Evolutionary conservation across 2,329 filamentous ascomycete species (phyloP), one percentile per base, ranked within the genome.

Genomic region (Botrytis elliptica): DNA sequence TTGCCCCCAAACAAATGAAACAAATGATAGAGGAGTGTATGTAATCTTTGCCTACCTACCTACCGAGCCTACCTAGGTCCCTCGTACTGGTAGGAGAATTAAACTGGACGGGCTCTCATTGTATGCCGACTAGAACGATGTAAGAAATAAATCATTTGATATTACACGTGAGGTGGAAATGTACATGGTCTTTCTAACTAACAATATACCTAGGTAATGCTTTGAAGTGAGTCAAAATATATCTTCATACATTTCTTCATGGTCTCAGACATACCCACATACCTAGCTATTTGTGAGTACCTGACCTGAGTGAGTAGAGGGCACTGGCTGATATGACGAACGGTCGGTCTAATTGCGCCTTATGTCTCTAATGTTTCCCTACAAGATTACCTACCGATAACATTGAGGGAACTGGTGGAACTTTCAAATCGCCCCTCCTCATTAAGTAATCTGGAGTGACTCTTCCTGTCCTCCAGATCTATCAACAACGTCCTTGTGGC

Each of bases 341-440:
- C 42, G 25, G 44, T 42, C 36, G 25, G 44, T 42, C 36, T 18
- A 33, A 33, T 42, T 52, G 44, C 69, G 44, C 42, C 33, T 55
- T 29, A 2, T 38, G 44, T 66, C 69, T 65, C 18, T 66, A 65
- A 55, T 1, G 49, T 55, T 55, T 16, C 25, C 49, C 25, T 55
- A 55, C 7, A 55, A 55, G 49, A 55, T 55, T n/a, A 16, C 49
- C 25, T n/a, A n/a, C 49, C 25, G 49, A 55, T 55, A 55, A 55
- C 49, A 7, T n/a, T n/a, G 49, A n/a, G 49, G 49, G 25, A 55
- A n/a, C 49, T n/a, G 49, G 16, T 25, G 49, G 25, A 55, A n/a
- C 49, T 55, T n/a, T n/a, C 49, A 55, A 42, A 36, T 70, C 68
- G 57, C 68, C 69, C 69, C 57, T 63, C 69, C 57, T 63, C 57